phyloP scores from a whole-genome alignment of 176 grass and related monocot species.

The Oryza rufipogon region DNA sequence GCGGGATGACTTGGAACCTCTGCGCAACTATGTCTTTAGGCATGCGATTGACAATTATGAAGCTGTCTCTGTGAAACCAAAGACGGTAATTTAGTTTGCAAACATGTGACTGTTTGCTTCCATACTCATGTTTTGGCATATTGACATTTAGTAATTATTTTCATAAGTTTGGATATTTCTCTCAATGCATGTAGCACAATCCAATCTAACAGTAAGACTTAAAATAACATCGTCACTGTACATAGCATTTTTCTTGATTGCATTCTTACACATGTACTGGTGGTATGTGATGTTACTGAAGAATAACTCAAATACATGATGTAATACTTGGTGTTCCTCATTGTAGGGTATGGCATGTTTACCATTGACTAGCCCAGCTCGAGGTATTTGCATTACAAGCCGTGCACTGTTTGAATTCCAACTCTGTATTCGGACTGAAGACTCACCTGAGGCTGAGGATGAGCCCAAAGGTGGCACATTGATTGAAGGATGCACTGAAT shows the following conservation, averaged over 20 bases:
- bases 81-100: not conserved
- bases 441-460: not conserved
- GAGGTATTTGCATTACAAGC: slow-evolving; percentile 22
- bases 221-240: not conserved
- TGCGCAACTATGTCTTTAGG: slow-evolving; percentile 43
- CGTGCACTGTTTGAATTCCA: slow-evolving; percentile 31
- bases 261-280: not conserved
- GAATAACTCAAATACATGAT: not conserved
- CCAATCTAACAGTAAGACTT: not conserved
- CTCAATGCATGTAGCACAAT: not conserved
- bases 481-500: slow-evolving; percentile 37
- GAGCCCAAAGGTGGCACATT: slow-evolving; percentile 1
- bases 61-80: not conserved
- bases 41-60: slow-evolving; percentile 38
- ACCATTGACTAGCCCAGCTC: slow-evolving; percentile 18
- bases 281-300: not conserved
- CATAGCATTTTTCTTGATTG: not conserved
- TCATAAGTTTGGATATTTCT: not conserved
- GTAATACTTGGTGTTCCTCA: not conserved
- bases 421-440: slow-evolving; percentile 16
- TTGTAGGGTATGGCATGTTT: slow-evolving; percentile 23
- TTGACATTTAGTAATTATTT: not conserved
- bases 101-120: not conserved
- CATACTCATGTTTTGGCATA: not conserved
- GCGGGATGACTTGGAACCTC: slow-evolving; percentile 22